Conservation (phyloP, 2,329 filamentous ascomycete species). For the Penicillium sp. region DNA sequence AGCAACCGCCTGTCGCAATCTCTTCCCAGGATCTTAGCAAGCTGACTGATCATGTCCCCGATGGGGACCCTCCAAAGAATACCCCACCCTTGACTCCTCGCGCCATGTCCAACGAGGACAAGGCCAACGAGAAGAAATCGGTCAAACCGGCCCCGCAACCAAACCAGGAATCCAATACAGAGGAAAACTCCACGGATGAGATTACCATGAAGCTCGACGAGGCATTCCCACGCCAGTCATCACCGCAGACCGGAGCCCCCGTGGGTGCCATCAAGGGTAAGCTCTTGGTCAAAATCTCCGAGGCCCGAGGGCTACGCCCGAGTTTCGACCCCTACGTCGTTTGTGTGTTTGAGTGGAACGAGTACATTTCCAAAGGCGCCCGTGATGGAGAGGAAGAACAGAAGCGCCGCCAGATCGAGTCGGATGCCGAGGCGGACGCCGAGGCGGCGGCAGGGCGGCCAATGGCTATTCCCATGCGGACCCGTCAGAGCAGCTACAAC, state of each 20-base stretch:
- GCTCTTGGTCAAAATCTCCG: conserved; percentile 78
- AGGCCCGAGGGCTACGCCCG: conserved; percentile 73
- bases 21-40: conserved; percentile 46
- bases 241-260: conserved; percentile 49
- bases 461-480: conserved; percentile 95
- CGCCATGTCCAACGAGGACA: conserved; percentile 65
- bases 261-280: conserved; percentile 75
- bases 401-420: conserved; percentile 52
- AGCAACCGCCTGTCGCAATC: conserved; percentile 38
- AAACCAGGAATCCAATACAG: conserved; percentile 9
- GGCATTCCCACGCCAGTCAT: conserved; percentile 29
- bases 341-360: conserved; percentile 92
- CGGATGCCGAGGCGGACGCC: conserved; percentile 61
- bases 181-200: conserved; percentile 31
- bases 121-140: conserved; percentile 30
- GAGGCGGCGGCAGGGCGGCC: conserved; percentile 71
- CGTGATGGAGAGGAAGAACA: conserved; percentile 57
- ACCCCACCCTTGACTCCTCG: conserved; percentile 85
- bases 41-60: conserved; percentile 76
- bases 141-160: conserved; percentile 19
- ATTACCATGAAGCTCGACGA: conserved; percentile 35
- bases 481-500: conserved; percentile 92
- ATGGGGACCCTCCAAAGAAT: conserved; percentile 66
- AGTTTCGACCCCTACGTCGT: conserved; percentile 91
- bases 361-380: conserved; percentile 86